These are phyloP conservation scores for Dionaea muscipula DNA, from an alignment of 179 eudicot genomes.

Conservation along the genomic window DNA sequence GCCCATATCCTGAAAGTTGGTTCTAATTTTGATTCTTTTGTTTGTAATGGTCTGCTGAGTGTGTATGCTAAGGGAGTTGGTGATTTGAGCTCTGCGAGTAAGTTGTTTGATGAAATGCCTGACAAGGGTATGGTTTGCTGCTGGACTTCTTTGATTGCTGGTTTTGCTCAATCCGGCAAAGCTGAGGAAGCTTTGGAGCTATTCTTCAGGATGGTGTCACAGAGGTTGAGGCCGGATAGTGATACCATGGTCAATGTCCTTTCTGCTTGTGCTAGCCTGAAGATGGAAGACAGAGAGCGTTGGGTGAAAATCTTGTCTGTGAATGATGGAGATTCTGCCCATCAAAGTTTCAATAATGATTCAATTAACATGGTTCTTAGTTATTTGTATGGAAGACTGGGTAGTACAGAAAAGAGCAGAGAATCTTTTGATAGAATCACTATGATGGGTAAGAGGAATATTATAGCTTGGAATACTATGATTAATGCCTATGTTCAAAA, in stretches of 20 bases:
- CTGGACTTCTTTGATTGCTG: conserved; percentile 66
- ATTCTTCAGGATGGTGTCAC: conserved; percentile 37
- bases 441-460: conserved; percentile 39
- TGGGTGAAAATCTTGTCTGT: conserved; percentile 33
- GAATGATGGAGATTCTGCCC: conserved; percentile 11
- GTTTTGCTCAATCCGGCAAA: conserved; percentile 38
- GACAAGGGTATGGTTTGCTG: conserved; percentile 36
- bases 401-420: conserved; percentile 35
- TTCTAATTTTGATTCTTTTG: conserved; percentile 25
- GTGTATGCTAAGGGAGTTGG: conserved; percentile 40
- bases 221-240: conserved; percentile 35
- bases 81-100: conserved; percentile 38
- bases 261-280: conserved; percentile 60
- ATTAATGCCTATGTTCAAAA: conserved; percentile 59
- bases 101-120: conserved; percentile 66
- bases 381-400: conserved; percentile 55
- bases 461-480: conserved; percentile 69
- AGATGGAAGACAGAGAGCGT: conserved; percentile 18
- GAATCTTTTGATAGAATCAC: conserved; percentile 50
- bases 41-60: conserved; percentile 48
- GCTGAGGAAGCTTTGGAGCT: conserved; percentile 44
- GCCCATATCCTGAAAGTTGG: conserved; percentile 42
- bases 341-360: conserved; percentile 16
- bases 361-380: conserved; percentile 36
- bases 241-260: conserved; percentile 59